A percentile compares a stretch with the other conserved stretches of the same genome.
Evolutionary conservation across 257 asterid species (phyloP).

Genomic region (Primulina eburnea): DNA sequence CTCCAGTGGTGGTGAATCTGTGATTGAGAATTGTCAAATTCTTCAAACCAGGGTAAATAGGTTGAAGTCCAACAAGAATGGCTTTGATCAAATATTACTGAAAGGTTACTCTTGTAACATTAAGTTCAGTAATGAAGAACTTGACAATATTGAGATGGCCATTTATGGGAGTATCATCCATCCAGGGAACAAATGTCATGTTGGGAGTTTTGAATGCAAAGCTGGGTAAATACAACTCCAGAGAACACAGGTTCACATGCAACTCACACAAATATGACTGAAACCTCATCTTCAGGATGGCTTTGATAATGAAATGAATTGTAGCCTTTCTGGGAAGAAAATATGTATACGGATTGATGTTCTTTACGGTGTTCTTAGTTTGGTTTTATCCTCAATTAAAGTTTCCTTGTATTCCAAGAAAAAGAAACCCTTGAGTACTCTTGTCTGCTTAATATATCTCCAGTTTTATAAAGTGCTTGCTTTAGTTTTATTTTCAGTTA

Average conservation of each 20-base stretch:
- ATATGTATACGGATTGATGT: not conserved
- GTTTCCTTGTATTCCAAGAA: not conserved
- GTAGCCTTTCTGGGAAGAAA: not conserved
- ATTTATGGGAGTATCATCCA: constrained; percentile 62
- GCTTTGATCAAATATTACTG: constrained; percentile 38
- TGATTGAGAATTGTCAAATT: constrained; percentile 71
- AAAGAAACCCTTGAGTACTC: not conserved
- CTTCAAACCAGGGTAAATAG: constrained; percentile 88
- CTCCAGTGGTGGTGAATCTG: constrained; percentile 71
- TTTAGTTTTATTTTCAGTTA: no score
- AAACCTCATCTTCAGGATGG: constrained; percentile 16
- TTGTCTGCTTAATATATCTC: constrained; percentile 5
- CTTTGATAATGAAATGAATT: constrained; percentile 9
- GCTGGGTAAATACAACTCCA: constrained; percentile 40
- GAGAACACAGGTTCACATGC: constrained; percentile 40
- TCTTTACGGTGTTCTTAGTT: not conserved
- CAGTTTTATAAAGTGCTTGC: not conserved
- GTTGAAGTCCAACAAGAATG: constrained; percentile 59
- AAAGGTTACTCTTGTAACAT: constrained; percentile 72
- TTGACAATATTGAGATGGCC: constrained; percentile 68
- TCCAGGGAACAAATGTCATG: constrained; percentile 49
- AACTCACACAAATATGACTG: constrained; percentile 30
- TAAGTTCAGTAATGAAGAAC: constrained; percentile 49
- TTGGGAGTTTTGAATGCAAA: constrained; percentile 45
- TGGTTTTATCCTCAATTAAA: not conserved